Percentiles rank a stretch among this genome's conserved stretches.
phyloP scores from a whole-genome alignment of 1,139 yeast species.

The Geotrichum histeridarum region DNA sequence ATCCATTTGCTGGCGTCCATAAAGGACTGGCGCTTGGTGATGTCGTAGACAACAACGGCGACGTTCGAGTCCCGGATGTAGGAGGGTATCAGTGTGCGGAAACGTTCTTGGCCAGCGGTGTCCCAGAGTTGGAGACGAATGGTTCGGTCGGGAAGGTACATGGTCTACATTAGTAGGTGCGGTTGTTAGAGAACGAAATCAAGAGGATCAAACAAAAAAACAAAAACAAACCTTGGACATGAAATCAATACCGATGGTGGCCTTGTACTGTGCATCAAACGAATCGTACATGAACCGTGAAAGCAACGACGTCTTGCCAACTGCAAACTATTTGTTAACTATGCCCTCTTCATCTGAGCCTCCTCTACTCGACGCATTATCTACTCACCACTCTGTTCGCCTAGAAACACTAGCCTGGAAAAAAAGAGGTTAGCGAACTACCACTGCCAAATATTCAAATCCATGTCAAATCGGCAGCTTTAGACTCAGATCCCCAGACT shows the following conservation, averaged over 20 bases:
- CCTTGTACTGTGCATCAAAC: slow-evolving; percentile 84
- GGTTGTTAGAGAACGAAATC: no score
- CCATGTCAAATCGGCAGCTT: no score
- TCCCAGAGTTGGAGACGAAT: slow-evolving; percentile 84
- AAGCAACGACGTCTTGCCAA: slow-evolving; percentile 91
- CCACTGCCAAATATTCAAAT: not conserved
- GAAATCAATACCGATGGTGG: slow-evolving; percentile 95
- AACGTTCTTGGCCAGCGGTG: slow-evolving; percentile 97
- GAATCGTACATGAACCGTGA: slow-evolving; percentile 97
- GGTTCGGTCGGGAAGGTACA: slow-evolving; percentile 72
- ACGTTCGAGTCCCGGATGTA: slow-evolving; percentile 96
- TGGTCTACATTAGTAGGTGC: slow-evolving; percentile 39
- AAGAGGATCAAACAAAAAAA: no score
- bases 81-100: slow-evolving; percentile 88
- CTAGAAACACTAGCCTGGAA: slow-evolving; percentile 79
- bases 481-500: no score
- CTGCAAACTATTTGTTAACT: slow-evolving; percentile 32
- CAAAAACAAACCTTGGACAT: slow-evolving; percentile 52
- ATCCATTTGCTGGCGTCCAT: slow-evolving; percentile 72
- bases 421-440: not conserved
- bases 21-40: slow-evolving; percentile 73
- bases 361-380: slow-evolving; percentile 18
- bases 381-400: slow-evolving; percentile 81
- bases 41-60: slow-evolving; percentile 92
- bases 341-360: no score